A percentile compares a stretch with the other conserved stretches of the same genome.
These are phyloP conservation scores for Colletotrichum sp. DNA, from an alignment of 2,329 filamentous ascomycete genomes.

Conservation along the genomic window DNA sequence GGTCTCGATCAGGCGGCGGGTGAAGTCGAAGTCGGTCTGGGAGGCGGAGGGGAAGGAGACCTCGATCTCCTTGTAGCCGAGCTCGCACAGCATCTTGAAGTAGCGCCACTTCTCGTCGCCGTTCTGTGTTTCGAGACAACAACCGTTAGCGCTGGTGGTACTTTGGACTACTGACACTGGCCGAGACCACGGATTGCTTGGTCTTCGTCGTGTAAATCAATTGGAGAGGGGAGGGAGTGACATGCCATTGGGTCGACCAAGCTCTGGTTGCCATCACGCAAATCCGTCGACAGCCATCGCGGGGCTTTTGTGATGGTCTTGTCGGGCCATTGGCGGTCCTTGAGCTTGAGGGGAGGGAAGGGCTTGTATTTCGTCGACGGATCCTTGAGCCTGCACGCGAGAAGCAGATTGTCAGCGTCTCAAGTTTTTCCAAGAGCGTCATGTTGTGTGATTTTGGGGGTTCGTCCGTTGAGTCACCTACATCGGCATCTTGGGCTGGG, in stretches of 20 bases:
- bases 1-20: conserved; percentile 82
- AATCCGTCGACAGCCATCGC: conserved; percentile 74
- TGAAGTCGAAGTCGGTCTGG: conserved; percentile 96
- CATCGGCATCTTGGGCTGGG: conserved; percentile 23
- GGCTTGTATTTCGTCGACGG: conserved; percentile 25
- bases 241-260: conserved; percentile 90
- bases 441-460: neutral
- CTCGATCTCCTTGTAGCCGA: conserved; percentile 98
- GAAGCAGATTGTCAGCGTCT: neutral
- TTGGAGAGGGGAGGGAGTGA: neutral
- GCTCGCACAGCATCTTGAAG: conserved; percentile 90
- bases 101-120: conserved; percentile 94
- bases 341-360: conserved; percentile 40
- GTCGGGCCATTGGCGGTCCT: conserved; percentile 81
- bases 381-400: conserved; percentile 15
- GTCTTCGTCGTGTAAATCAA: neutral
- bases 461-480: conserved; percentile 10
- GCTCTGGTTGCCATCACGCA: conserved; percentile 94
- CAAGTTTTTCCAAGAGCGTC: neutral
- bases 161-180: neutral
- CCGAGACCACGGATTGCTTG: neutral
- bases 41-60: conserved; percentile 95
- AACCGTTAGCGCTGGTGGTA: neutral
- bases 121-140: conserved; percentile 60
- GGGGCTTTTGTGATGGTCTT: conserved; percentile 85